A percentile compares a stretch with the other conserved stretches of the same genome.
Conservation (phyloP, 306 rosid species). For the Begonia masoniana region DNA sequence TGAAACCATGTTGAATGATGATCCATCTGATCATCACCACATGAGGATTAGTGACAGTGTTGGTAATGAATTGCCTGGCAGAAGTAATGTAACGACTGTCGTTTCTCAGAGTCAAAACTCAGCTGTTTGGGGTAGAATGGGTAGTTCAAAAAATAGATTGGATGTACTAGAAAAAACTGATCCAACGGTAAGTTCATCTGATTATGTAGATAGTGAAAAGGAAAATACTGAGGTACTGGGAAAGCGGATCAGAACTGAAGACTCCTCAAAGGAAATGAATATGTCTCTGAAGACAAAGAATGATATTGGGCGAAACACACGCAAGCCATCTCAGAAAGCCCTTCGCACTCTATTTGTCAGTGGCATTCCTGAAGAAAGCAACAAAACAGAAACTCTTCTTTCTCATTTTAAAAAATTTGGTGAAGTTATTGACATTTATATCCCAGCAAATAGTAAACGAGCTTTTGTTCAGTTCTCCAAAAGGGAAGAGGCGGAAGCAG, state of each 20-base stretch:
- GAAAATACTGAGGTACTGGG: slow-evolving; percentile 56
- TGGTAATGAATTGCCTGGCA: slow-evolving; percentile 35
- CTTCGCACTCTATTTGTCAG: slow-evolving; percentile 77
- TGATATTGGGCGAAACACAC: slow-evolving; percentile 36
- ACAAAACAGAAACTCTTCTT: slow-evolving; percentile 68
- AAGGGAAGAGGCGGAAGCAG: slow-evolving; percentile 99
- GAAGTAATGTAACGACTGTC: slow-evolving; percentile 11
- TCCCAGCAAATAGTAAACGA: slow-evolving; percentile 70
- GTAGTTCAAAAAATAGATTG: slow-evolving; percentile 50
- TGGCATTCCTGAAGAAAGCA: slow-evolving; percentile 72
- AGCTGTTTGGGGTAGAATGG: slow-evolving; percentile 85
- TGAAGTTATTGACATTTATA: slow-evolving; percentile 73
- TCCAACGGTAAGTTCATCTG: slow-evolving; percentile 34
- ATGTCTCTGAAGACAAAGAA: slow-evolving; percentile 34
- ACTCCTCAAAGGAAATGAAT: slow-evolving; percentile 37
- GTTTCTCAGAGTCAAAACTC: slow-evolving; percentile 44
- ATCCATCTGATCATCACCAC: slow-evolving; percentile 25
- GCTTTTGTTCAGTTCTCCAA: slow-evolving; percentile 96
- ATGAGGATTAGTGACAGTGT: slow-evolving; percentile 19
- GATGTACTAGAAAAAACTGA: slow-evolving; percentile 52
- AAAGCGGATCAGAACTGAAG: slow-evolving; percentile 42
- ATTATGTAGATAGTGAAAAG: slow-evolving; percentile 45
- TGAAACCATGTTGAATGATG: slow-evolving; percentile 36
- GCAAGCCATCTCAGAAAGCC: slow-evolving; percentile 83
- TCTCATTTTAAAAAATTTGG: slow-evolving; percentile 91